Evolutionary conservation across 2,329 filamentous ascomycete species (phyloP), one percentile per base, ranked within the genome.

Genomic region (Elsinoe batatas): DNA sequence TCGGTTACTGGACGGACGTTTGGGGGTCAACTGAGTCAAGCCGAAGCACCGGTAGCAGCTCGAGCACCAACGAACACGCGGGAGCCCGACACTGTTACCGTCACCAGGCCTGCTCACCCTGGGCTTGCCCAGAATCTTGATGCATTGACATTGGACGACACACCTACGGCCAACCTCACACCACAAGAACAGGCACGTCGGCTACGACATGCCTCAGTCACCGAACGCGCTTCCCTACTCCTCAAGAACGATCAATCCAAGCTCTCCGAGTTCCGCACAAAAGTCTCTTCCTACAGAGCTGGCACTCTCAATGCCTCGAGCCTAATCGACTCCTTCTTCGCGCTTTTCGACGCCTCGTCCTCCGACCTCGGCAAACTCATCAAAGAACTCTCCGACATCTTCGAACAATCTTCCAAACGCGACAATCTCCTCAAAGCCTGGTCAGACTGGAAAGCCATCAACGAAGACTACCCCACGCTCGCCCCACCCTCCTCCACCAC

Each of bases 381-480:
- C 59, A 87, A 91, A 59, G 93, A 98, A 67, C 80, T 96, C 2
- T 87, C 91, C 4, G 91, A 97, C 53, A 82, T 98, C 10, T 97
- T 93, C 63, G 91, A 98, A 63, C 85, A 94, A 62, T 79, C 85
- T 50, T 67, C 70, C 15, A 95, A 95, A 67, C 82, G 82, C 1
- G 83, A 85, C 53, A 77, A 75, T 0, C 74, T 98, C 2, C 80
- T 90, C 22, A 85, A 85, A 64, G 88, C 91, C 1, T 96, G 91
- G 90, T 88, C 89, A 63, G 88, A 95, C 70, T 96, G 91, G 88
- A 88, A 88, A 46, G 90, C 90, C 36, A 93, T 95, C 71, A 94
- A 95, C 62, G 91, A 96, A 70, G 91, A 96, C 68, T 97, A 96
- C 63, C 91, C 91, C 0, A 88, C 87, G 1, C 75, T 97, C 0